These are phyloP conservation scores for Cryphonectria naterciae DNA, from an alignment of 2,329 filamentous ascomycete species.

Conservation along the genomic window DNA sequence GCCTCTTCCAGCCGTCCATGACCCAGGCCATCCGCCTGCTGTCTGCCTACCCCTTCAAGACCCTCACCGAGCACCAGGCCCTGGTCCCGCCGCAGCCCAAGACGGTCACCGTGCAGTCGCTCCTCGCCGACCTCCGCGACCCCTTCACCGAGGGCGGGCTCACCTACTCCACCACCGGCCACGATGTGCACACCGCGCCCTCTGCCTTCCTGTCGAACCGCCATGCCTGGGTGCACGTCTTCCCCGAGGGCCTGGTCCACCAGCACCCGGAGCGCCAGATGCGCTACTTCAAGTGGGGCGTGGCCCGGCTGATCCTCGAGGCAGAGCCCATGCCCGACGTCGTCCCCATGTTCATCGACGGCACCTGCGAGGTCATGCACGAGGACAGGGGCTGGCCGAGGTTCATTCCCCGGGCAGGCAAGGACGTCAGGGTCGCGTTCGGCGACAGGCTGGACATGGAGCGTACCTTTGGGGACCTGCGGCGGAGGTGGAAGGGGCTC, in stretches of 20 bases:
- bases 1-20: slow-evolving; percentile 88
- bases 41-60: slow-evolving; percentile 60
- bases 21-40: slow-evolving; percentile 84
- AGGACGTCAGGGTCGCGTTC: slow-evolving; percentile 74
- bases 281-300: slow-evolving; percentile 98
- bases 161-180: slow-evolving; percentile 68
- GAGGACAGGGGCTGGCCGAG: slow-evolving; percentile 80
- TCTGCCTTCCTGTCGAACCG: slow-evolving; percentile 71
- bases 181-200: slow-evolving; percentile 70
- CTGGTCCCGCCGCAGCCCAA: slow-evolving; percentile 21
- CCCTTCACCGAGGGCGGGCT: slow-evolving; percentile 54
- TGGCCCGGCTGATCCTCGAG: slow-evolving; percentile 89
- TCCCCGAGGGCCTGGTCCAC: slow-evolving; percentile 93
- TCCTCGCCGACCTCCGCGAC: slow-evolving; percentile 39
- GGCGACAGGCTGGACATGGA: slow-evolving; percentile 79
- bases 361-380: slow-evolving; percentile 85
- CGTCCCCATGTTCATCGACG: slow-evolving; percentile 93
- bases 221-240: slow-evolving; percentile 89
- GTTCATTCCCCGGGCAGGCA: slow-evolving; percentile 76
- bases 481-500: slow-evolving; percentile 74
- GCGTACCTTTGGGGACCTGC: slow-evolving; percentile 75
- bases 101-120: slow-evolving; percentile 28
- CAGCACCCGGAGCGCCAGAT: slow-evolving; percentile 79
- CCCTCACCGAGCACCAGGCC: slow-evolving; percentile 28
- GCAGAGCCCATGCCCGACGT: slow-evolving; percentile 84